phyloP scores from a whole-genome alignment of 371 early-diverging fungal genomes.

The Mortierella polycephala region DNA sequence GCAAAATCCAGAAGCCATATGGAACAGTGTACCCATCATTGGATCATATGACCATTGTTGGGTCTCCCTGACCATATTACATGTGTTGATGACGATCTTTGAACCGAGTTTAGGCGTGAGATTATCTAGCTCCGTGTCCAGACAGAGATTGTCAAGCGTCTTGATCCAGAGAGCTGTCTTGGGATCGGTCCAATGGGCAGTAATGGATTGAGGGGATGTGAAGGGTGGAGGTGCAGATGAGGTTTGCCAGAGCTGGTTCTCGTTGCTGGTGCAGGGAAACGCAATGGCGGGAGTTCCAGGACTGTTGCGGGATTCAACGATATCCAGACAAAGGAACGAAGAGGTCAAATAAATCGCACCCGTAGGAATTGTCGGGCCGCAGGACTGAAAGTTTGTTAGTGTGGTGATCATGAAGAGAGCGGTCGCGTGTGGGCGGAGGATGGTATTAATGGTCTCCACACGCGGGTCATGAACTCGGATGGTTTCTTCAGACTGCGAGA shows the following conservation, averaged over 20 bases:
- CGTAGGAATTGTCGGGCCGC: constrained; percentile 23
- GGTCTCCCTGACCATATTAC: constrained; percentile 25
- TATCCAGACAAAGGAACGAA: constrained; percentile 33
- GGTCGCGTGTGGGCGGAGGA: constrained; percentile 28
- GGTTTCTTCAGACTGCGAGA: constrained; percentile 26
- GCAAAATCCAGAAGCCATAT: constrained; percentile 29
- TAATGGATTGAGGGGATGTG: neutral
- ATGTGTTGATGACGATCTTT: constrained; percentile 30
- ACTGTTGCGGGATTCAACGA: constrained; percentile 5
- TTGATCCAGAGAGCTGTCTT: constrained; percentile 35
- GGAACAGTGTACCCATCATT: constrained; percentile 37
- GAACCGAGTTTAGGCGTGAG: constrained; percentile 3
- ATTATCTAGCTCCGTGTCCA: constrained; percentile 19
- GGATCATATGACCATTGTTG: constrained; percentile 48
- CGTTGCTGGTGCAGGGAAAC: constrained; percentile 23
- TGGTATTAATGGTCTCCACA: constrained; percentile 3
- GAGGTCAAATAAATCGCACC: constrained; percentile 42
- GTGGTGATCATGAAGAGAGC: constrained; percentile 33
- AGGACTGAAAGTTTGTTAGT: constrained; percentile 11
- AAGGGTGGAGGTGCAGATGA: constrained; percentile 32
- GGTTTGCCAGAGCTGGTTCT: constrained; percentile 47
- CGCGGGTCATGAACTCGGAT: constrained; percentile 22
- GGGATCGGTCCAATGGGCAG: constrained; percentile 1
- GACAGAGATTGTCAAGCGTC: constrained; percentile 27
- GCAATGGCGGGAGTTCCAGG: constrained; percentile 25